These are phyloP conservation scores for Diddensiella transvaalensis DNA, from an alignment of 805 yeast species.

Conservation along the genomic window DNA sequence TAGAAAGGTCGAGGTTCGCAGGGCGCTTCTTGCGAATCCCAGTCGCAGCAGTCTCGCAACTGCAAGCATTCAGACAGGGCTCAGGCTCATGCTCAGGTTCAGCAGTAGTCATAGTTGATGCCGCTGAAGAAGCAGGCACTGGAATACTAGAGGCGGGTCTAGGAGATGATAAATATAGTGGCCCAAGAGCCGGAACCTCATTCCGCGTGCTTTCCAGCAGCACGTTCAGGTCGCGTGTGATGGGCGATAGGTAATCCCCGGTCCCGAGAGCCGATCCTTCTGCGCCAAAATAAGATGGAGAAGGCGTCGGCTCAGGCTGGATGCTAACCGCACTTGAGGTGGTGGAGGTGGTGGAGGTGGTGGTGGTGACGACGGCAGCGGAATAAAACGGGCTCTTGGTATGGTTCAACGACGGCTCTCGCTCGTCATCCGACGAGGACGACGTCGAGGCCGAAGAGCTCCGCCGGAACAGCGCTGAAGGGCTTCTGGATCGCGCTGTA, in stretches of 20 bases:
- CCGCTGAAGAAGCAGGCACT: background rate
- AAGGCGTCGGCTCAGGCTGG: background rate
- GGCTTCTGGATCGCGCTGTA: background rate
- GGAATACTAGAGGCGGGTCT: background rate
- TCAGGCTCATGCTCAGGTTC: background rate
- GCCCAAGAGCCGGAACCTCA: background rate
- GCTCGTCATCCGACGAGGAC: background rate
- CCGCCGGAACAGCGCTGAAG: background rate
- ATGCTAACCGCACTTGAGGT: background rate
- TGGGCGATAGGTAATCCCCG: background rate
- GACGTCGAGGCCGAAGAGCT: background rate
- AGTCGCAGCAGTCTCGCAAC: background rate
- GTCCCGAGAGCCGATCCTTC: background rate
- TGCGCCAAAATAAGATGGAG: background rate
- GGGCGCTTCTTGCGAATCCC: constrained; percentile 3
- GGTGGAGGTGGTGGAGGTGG: too few species aligned
- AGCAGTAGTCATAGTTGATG: background rate
- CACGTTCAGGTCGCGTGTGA: background rate
- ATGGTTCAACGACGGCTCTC: background rate
- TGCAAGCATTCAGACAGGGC: too few species aligned
- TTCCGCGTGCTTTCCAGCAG: background rate
- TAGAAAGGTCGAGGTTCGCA: constrained; percentile 9
- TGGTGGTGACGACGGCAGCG: too few species aligned
- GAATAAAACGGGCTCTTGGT: constrained; percentile 3
- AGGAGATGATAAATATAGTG: background rate